Percentiles rank a stretch among this genome's conserved stretches.
Conservation (phyloP, 495 filamentous ascomycete genomes). For the Trichocladium antarcticum region DNA sequence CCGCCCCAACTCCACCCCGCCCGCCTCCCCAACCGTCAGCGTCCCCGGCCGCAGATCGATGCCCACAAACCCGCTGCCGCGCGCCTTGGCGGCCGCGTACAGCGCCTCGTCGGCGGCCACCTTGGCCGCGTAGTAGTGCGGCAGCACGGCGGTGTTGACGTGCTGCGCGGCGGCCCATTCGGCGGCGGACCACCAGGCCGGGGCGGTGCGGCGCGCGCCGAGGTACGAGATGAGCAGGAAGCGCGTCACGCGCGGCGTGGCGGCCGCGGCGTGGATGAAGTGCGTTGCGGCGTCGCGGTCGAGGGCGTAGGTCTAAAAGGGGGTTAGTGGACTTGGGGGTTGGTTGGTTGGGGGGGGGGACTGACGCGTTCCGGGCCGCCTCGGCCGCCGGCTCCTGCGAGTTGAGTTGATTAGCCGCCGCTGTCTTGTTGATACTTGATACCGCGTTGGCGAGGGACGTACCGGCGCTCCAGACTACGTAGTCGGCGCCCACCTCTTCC, state of each 20-base stretch:
- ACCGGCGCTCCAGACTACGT: constrained; percentile 74
- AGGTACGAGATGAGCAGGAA: constrained; percentile 67
- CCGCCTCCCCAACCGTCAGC: constrained; percentile 49
- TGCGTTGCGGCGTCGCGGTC: constrained; percentile 58
- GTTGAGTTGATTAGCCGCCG: no score
- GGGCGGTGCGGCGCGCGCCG: constrained; percentile 44
- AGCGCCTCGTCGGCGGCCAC: constrained; percentile 63
- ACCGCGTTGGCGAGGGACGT: no score
- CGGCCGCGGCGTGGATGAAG: constrained; percentile 57
- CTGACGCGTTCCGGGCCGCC: constrained; percentile 48
- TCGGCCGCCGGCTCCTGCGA: constrained; percentile 67
- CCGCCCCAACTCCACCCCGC: constrained; percentile 55
- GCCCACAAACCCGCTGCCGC: constrained; percentile 41
- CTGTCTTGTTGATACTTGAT: no score
- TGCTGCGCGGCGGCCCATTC: constrained; percentile 42
- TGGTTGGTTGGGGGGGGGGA: constrained; percentile 12
- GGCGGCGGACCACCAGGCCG: constrained; percentile 58
- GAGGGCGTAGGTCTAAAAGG: constrained; percentile 35
- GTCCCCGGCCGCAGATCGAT: constrained; percentile 59
- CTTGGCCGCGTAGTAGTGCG: constrained; percentile 64
- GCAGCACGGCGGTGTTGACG: constrained; percentile 44
- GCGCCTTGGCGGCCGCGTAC: constrained; percentile 41
- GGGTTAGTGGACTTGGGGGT: background rate
- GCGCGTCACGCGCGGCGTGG: constrained; percentile 48
- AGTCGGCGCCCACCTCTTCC: constrained; percentile 48